Conservation (phyloP, 2,329 filamentous ascomycete genomes). For the Cytospora chrysosperma region DNA sequence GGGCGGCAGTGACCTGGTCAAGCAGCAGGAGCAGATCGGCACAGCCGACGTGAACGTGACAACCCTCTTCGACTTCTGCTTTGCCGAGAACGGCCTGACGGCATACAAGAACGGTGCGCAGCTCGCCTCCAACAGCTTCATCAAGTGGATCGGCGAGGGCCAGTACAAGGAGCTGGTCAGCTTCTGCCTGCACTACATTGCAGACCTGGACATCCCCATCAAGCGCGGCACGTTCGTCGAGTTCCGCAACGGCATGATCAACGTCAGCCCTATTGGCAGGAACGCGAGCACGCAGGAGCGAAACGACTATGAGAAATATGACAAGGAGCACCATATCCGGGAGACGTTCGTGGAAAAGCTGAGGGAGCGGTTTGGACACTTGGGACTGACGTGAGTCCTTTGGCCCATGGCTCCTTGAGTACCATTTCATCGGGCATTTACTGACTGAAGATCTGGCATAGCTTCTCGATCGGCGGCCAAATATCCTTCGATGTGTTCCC, state of each 20-base stretch:
- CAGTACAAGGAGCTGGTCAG: constrained; percentile 75
- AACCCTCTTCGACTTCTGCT: constrained; percentile 94
- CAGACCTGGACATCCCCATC: constrained; percentile 78
- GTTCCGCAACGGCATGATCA: constrained; percentile 91
- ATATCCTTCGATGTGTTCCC: constrained; percentile 99
- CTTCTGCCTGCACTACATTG: constrained; percentile 78
- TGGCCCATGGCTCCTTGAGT: neutral
- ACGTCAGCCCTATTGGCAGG: constrained; percentile 78
- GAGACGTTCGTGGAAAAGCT: constrained; percentile 73
- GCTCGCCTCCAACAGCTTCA: constrained; percentile 81
- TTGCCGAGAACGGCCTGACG: constrained; percentile 93
- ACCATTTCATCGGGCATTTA: neutral
- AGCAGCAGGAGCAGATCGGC: constrained; percentile 96
- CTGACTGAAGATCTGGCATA: constrained; percentile 36
- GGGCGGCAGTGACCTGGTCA: constrained; percentile 85
- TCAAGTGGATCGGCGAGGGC: constrained; percentile 83
- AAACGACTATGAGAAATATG: constrained; percentile 77
- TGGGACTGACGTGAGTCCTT: constrained; percentile 73
- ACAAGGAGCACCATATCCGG: constrained; percentile 74
- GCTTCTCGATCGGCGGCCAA: constrained; percentile 92
- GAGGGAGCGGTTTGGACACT: constrained; percentile 77
- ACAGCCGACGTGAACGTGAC: constrained; percentile 67
- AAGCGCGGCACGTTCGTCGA: constrained; percentile 85
- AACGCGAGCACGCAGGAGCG: constrained; percentile 83
- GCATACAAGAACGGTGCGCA: constrained; percentile 80